Evolutionary conservation across 306 rosid genomes (phyloP), one percentile per base, ranked within the genome.

Genomic region (Urtica urens): DNA sequence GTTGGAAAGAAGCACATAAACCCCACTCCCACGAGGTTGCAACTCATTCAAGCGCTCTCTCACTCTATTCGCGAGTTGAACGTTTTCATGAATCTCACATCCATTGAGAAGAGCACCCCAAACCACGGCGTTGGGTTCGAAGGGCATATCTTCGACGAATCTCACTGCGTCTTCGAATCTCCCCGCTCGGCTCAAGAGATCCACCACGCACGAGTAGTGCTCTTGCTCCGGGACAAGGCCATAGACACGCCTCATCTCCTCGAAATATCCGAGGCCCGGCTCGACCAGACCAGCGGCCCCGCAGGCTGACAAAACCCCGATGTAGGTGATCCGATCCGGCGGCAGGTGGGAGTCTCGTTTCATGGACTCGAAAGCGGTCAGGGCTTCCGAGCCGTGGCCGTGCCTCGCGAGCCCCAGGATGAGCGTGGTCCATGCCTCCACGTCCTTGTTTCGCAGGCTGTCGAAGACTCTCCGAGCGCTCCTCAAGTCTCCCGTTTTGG

Each of bases 181-280:
- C 46, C 94, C 94, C 1, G 87, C 87, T 19, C 87, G 64, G 49
- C 96, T 78, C 69, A 82, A 68, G 48, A 87, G 78, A 69, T 80
- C 92, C 51, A 79, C 58, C 96, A 78, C 62, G 74, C 87, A 82
- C 53, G 87, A 78, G 40, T 82, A 87, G 59, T 87, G 96, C 77
- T 82, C 92, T 30, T 63, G 71, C 34, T 54, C 74, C 15, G 81
- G 96, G 50, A 57, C 22, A 48, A 78, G 66, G 46, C 80, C 65
- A 10, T 82, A 62, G 34, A 44, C 61, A 50, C 53, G 29, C 12
- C 60, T 65, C 96, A 75, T 79, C 38, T 62, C 34, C n/a, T 48
- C 16, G 37, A 87, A 87, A 38, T 80, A 77, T 46, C 51, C 69
- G 57, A 58, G 44, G 54, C 81, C 85, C 63, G 79, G 94, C 49